phyloP scores from a whole-genome alignment of 331 rosid species.

The Quercus phellos region DNA sequence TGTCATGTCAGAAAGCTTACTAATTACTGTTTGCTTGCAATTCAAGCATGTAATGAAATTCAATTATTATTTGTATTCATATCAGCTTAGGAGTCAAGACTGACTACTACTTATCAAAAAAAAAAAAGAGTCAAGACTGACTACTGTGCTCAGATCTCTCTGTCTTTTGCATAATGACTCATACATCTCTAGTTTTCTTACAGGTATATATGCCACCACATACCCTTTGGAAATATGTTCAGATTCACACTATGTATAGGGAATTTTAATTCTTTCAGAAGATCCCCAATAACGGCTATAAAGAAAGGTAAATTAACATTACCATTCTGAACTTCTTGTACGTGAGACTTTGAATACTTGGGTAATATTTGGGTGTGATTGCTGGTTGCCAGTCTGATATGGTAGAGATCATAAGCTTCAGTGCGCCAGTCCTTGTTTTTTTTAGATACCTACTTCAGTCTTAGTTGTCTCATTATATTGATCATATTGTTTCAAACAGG shows the following conservation, averaged over 20 bases:
- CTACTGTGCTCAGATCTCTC: neutral
- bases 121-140: no score
- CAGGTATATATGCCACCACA: slow-evolving; percentile 54
- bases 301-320: slow-evolving; percentile 44
- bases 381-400: neutral
- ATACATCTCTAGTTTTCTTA: slow-evolving; percentile 18
- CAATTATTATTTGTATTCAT: neutral
- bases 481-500: neutral
- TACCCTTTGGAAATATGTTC: slow-evolving; percentile 38
- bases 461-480: neutral
- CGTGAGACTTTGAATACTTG: neutral
- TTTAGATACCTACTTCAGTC: neutral
- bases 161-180: neutral
- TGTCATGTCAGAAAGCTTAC: neutral
- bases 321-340: slow-evolving; percentile 11
- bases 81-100: neutral
- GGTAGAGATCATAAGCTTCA: neutral
- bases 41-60: slow-evolving; percentile 13
- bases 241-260: slow-evolving; percentile 41
- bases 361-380: neutral
- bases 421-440: neutral
- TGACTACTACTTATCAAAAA: no score
- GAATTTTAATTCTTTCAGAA: slow-evolving; percentile 40
- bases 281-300: slow-evolving; percentile 43
- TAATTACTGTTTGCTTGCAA: neutral